Evolutionary conservation across 1,284 basidiomycete species (phyloP).

Genomic region (Tetrapyrgos nigripes): DNA sequence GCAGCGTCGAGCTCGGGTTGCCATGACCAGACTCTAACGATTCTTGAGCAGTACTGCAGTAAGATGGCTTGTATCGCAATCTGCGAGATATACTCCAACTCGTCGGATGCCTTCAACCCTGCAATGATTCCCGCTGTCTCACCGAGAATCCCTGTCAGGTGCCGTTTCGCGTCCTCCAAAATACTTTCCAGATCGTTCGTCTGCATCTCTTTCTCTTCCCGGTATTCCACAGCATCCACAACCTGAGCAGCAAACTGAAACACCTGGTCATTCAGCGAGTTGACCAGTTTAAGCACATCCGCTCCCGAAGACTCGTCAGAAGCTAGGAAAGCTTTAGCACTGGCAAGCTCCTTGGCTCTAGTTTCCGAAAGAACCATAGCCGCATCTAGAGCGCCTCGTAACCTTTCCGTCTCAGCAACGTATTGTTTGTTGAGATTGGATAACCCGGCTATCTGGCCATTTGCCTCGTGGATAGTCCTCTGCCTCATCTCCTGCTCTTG

Average conservation of each 20-base stretch:
- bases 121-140: not conserved
- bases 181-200: not conserved
- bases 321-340: slow-evolving; percentile 11
- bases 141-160: not conserved
- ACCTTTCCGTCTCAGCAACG: not conserved
- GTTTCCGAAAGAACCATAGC: slow-evolving; percentile 5
- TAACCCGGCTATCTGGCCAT: not conserved
- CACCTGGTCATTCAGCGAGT: slow-evolving; percentile 32
- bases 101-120: not conserved
- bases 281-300: slow-evolving; percentile 27
- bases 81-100: not conserved
- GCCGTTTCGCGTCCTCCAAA: not conserved
- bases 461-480: not conserved
- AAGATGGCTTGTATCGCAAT: not conserved
- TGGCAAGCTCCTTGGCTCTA: slow-evolving; percentile 16
- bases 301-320: slow-evolving; percentile 15
- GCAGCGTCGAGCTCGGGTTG: not conserved
- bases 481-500: not conserved
- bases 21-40: not conserved
- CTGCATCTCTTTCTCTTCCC: not conserved
- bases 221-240: slow-evolving; percentile 19
- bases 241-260: slow-evolving; percentile 31
- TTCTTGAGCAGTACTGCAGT: not conserved
- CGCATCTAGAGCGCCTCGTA: not conserved
- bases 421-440: not conserved